Base-by-base conservation (phyloP, 768 basidiomycete genomes). In the Exidia glandulosa region DNA sequence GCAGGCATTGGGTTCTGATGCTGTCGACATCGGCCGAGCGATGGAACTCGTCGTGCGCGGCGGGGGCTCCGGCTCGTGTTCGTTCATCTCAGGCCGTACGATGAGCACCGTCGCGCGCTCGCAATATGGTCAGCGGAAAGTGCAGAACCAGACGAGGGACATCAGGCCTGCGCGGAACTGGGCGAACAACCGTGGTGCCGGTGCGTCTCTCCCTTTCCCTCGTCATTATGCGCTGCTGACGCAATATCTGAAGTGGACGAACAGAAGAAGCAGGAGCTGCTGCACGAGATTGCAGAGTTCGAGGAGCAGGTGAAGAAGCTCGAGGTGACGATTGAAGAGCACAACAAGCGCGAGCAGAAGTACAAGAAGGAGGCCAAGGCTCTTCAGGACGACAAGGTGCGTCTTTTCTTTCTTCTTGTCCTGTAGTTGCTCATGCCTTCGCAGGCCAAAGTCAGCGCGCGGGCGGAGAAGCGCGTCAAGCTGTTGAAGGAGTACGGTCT, bases 91-190 rank as follows among this genome's bases (percentile, higher is more conserved):
- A 23, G 84, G 85, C 3, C 74, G 65, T 5, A 80, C 82, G 14
- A 63, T 82, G 63, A 86, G 89, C 67, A 72, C 65, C 0, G 85
- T 86, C 48, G 73, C 74, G 25, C 84, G 90, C 3, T 89, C 88
- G 7, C 71, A 75, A 55, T 95, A 95, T 65, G 92, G 92, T 7
- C 73, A 75, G 60, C 79, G 78, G 30, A 76, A 82, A 1, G 72
- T 86, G 2, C 77, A 79, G 58, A 88, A 86, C 60, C 72, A 77
- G 66, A 87, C 90, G 0, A 75, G 79, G 37, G 81, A 82, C 48
- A 68, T 90, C 14, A 68, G 67, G 1, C 70, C 60, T 2, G 86
- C 87, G 4, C 74, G 79, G 56, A 81, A 79, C 63, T 74, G 9
- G 29, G 56, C 19, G 61, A 61, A 59, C 41, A 16, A 66, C 10